Base-by-base conservation (phyloP, 1,284 basidiomycete genomes). In the Amylostereum chailletii region DNA sequence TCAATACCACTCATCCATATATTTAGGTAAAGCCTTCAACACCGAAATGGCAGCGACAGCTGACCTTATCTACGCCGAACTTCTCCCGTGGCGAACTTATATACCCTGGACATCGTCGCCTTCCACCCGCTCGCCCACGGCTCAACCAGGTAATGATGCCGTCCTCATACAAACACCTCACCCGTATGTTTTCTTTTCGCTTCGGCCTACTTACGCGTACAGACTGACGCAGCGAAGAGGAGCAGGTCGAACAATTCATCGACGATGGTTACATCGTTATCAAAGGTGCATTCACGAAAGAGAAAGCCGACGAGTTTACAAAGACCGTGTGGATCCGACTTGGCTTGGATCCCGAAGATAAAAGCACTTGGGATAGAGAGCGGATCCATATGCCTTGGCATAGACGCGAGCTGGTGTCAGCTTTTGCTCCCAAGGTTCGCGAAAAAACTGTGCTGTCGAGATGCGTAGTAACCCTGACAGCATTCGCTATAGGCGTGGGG, bases 351-450 rank as follows among this genome's bases (percentile, higher is more conserved):
- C 74, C 74, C 3, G 60, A 69, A 44, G 74, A 81, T 59, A 76
- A 72, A 58, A 66, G 71, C 9, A 77, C 75, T 32, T 81, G 78
- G 76, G 64, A 67, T 50, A 64, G 64, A 41, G 78, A 80, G 54
- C 67, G 73, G n/a, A 70, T 74, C 30, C 76, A 81, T 57, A 76
- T 81, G 75, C 79, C 77, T 5, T 71, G 60, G 55, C 75, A 76
- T 56, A 67, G 58, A 33, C 62, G 70, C 37, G 72, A 74, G 53
- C 58, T 58, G 42, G 72, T 80, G 29, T 64, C 69, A 6, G 66
- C 60, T 0, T 79, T 81, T 59, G 70, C 78, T 9, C 79, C 79
- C 0, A 77, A 74, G 64, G 76, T 74, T 55, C 45, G 61, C 55
- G n/a, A 19, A 19, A 19, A 19, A 19, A 19, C 19, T 19, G 19